Conservation (phyloP, 768 basidiomycete species). For the Lactarius trivialis region DNA sequence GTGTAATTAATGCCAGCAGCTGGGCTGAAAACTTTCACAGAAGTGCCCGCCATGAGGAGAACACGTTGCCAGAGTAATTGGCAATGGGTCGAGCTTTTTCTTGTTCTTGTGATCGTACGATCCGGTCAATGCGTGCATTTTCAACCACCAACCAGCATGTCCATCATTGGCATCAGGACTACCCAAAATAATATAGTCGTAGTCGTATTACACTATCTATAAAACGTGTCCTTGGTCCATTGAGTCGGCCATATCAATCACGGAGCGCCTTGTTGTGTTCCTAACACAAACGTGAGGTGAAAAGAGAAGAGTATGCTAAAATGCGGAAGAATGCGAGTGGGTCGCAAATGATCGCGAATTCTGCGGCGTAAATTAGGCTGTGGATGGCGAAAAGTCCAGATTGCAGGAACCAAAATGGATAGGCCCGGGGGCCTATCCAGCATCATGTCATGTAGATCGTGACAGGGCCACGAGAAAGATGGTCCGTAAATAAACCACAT, state of each 20-base stretch:
- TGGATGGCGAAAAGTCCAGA: background rate
- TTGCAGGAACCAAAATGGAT: constrained; percentile 11
- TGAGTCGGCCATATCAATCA: constrained; percentile 3
- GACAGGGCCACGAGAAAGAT: background rate
- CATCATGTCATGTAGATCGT: constrained; percentile 20
- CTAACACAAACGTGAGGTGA: background rate
- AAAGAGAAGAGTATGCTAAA: background rate
- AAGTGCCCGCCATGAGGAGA: background rate
- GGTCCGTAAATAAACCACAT: constrained; percentile 4
- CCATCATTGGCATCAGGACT: background rate
- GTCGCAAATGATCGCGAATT: background rate
- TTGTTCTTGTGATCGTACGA: too few species aligned
- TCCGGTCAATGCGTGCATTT: too few species aligned
- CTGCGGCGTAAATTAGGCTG: constrained; percentile 7
- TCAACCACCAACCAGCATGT: too few species aligned
- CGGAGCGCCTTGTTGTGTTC: background rate
- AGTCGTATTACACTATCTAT: constrained; percentile 13
- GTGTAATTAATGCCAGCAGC: background rate
- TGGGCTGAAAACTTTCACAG: background rate
- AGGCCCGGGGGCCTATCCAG: constrained; percentile 9
- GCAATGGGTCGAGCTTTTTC: background rate
- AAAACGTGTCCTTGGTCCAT: constrained; percentile 6
- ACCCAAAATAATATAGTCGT: constrained; percentile 23
- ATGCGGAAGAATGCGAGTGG: background rate
- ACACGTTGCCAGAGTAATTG: background rate